Percentiles rank a stretch among this genome's conserved stretches.
Evolutionary conservation across 2,329 filamentous ascomycete genomes (phyloP).

Genomic region (Alternaria infectoria): DNA sequence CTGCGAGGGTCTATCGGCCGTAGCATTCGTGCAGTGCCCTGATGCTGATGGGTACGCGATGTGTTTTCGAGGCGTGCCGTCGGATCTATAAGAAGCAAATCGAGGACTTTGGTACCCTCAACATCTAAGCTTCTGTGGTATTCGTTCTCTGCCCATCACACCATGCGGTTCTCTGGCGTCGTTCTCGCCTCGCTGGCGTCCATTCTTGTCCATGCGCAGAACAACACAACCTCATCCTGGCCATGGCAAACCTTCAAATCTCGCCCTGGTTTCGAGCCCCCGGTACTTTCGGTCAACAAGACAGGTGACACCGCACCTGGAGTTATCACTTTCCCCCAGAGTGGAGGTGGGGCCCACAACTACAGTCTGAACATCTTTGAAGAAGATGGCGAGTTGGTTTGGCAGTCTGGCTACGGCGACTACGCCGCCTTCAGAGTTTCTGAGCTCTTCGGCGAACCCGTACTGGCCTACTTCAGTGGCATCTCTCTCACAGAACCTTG

Average conservation of each 20-base stretch:
- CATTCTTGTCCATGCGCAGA: neutral
- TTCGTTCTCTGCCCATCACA: neutral
- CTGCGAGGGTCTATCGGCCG: neutral
- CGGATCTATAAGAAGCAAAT: neutral
- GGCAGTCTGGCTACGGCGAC: neutral
- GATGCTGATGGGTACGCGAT: neutral
- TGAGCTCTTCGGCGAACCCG: slow-evolving; percentile 1
- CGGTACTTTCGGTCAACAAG: slow-evolving; percentile 6
- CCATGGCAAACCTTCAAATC: slow-evolving; percentile 17
- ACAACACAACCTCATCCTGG: neutral
- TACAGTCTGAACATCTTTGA: slow-evolving; percentile 11
- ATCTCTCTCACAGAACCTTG: neutral
- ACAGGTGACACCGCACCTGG: slow-evolving; percentile 2
- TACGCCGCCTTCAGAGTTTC: slow-evolving; percentile 1
- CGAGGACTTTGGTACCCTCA: neutral
- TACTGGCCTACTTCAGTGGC: neutral
- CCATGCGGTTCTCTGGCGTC: neutral
- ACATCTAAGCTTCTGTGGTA: neutral
- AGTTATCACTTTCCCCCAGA: slow-evolving; percentile 8
- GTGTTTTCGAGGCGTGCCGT: neutral
- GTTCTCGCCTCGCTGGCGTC: neutral
- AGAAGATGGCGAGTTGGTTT: slow-evolving; percentile 2
- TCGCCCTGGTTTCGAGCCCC: slow-evolving; percentile 8
- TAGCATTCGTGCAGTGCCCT: neutral
- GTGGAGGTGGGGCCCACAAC: slow-evolving; percentile 6